Evolutionary conservation across 129 eudicot species (phyloP), one percentile per base, ranked within the genome.

Genomic region (Tagetes erecta): DNA sequence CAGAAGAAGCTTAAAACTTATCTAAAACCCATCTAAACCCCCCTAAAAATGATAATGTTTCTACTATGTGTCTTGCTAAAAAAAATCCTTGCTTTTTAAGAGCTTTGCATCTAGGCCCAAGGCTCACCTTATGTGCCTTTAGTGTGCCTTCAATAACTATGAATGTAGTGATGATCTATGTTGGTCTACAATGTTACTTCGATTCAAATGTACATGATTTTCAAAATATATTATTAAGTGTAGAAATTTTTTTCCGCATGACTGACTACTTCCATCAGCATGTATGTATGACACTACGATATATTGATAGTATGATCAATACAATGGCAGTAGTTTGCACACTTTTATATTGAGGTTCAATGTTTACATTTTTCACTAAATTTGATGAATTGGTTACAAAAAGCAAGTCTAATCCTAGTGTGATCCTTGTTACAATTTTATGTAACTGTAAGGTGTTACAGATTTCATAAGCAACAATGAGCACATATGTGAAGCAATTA

Each of bases 401-500:
- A 75, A 75, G 35, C 38, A 30, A 10, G 31, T 76, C 59, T 36
- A 64, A 71, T 55, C 67, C 31, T 40, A 55, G 52, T 3, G 30
- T 27, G 4, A 9, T 39, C 1, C 51, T 69, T 70, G 8, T 50
- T 9, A 67, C 20, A 41, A 0, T 45, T 45, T 45, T 68, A 33
- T 47, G 44, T 12, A 68, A 46, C 39, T 11, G 3, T 40, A 36
- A 38, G 47, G 8, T 49, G 8, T 69, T 35, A 50, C 40, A 50
- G 49, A 51, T 13, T 13, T 38, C 35, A 45, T 46, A 34, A 51
- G 52, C 8, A 40, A 40, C 52, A 53, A 51, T 20, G 6, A 50
- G 47, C 20, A 67, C 5, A 39, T 49, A 41, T 36, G 7, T 45
- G 74, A 64, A 72, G 44, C 68, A 65, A 40, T 47, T 49, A 80